Conservation (phyloP, 208 protist genomes). For the Strigomonas culicis region DNA sequence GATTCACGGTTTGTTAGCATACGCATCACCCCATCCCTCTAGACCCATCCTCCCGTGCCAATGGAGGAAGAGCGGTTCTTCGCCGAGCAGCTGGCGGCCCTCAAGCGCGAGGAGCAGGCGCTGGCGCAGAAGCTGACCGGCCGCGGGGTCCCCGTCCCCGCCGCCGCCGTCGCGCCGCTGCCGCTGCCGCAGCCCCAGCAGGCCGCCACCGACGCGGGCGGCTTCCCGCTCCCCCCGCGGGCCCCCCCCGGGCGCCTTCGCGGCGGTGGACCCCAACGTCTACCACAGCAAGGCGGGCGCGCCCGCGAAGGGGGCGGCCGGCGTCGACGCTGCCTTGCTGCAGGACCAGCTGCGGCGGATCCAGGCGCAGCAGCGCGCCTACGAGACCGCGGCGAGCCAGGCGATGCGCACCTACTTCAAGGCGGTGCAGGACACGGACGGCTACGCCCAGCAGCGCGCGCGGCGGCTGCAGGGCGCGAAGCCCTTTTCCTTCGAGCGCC, state of each 20-base stretch:
- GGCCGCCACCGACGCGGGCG: not conserved
- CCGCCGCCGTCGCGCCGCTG: too few species aligned
- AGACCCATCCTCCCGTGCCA: too few species aligned
- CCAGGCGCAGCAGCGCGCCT: conserved; percentile 43
- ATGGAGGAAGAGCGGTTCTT: too few species aligned
- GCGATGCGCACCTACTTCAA: conserved; percentile 58
- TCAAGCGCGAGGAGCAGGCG: too few species aligned
- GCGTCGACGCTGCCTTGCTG: not conserved
- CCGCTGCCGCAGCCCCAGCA: not conserved
- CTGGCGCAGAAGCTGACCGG: too few species aligned
- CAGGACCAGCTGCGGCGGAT: conserved; percentile 36
- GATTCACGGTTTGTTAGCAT: too few species aligned
- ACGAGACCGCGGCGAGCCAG: conserved; percentile 36
- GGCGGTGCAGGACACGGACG: conserved; percentile 36
- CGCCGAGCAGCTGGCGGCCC: too few species aligned
- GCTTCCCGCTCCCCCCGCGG: too few species aligned
- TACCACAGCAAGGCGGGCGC: not conserved
- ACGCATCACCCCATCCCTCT: too few species aligned
- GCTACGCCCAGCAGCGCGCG: conserved; percentile 52
- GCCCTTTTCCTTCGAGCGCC: conserved; percentile 65
- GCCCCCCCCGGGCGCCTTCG: not conserved
- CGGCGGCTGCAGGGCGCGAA: conserved; percentile 23
- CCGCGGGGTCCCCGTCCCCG: too few species aligned
- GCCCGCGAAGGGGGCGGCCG: not conserved
- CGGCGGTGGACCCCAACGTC: not conserved